Evolutionary conservation across 768 basidiomycete genomes (phyloP), one percentile per base, ranked within the genome.

Genomic region (Lactarius evosmus): DNA sequence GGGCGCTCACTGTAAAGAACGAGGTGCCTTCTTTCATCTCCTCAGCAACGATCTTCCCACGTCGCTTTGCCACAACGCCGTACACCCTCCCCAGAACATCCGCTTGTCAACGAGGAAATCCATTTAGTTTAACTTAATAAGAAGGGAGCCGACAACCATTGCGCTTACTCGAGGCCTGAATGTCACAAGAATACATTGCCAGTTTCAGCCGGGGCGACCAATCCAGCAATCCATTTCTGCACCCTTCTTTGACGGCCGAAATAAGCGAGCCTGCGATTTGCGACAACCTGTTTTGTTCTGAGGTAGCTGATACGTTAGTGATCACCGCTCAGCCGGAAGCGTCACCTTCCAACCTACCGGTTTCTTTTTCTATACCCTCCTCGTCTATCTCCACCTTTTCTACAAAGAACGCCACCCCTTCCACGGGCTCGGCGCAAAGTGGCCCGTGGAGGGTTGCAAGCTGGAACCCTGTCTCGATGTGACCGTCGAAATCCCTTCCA

Each of bases 151-250:
- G 22, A 46, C 25, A 30, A 56, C 25, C 2, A 33, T 41, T 50
- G 34, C 16, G 80, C 92, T 72, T 73, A 98, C 95, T 93, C 17
- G 96, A 95, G 1, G 95, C 93, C 76, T 98, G 97, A 59, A 99
- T 98, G 71, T 98, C 95, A 75, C 96, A 99, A 14, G 90, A 88
- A 74, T 99, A 99, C 94, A 98, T 98, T 0, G 97, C 97, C 69
- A 99, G 78, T 86, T 95, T 92, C 69, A 99, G 82, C 62, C 97
- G 82, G 16, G 97, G 97, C 2, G 95, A 98, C 97, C 97, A 99
- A 74, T 98, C 97, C 51, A 98, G 78, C 61, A 99, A 73, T 0
- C 91, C 95, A 67, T 86, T 89, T 63, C 91, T 84, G 73, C 95
- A 98, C 0, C 93, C 88, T 69, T 99, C 97, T 73, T 88, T 85